Conservation (phyloP, 116 monocot genomes). For the Iris pallida region DNA sequence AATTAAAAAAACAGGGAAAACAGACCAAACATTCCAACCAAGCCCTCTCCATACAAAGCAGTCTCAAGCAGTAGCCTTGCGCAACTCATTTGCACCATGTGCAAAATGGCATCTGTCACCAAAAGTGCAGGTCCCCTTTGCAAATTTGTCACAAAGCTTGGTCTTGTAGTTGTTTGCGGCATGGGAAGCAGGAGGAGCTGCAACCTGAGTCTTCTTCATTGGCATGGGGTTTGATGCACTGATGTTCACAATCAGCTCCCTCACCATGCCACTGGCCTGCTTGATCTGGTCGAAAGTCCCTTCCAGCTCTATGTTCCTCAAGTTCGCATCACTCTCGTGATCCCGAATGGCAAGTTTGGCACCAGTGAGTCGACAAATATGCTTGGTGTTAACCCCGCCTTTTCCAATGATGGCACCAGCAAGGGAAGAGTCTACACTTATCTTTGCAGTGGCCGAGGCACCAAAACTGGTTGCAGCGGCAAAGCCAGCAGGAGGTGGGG, state of each 20-base stretch:
- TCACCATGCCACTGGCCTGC: constrained; percentile 38
- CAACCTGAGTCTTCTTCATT: background rate
- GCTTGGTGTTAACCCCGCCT: constrained; percentile 88
- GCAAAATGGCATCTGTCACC: constrained; percentile 73
- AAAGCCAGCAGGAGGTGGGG: constrained; percentile 4
- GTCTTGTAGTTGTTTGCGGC: constrained; percentile 12
- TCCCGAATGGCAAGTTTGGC: constrained; percentile 79
- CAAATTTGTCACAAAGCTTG: constrained; percentile 57
- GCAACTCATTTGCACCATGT: constrained; percentile 46
- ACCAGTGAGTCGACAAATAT: constrained; percentile 76
- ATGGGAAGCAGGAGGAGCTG: background rate
- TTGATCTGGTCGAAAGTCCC: constrained; percentile 52
- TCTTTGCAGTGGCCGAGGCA: constrained; percentile 90
- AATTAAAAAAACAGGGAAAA: too few species aligned
- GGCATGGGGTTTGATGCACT: constrained; percentile 9
- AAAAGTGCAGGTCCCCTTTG: constrained; percentile 58
- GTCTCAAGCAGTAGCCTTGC: constrained; percentile 24
- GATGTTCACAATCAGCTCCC: constrained; percentile 32
- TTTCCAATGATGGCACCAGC: constrained; percentile 97
- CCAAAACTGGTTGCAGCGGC: constrained; percentile 41
- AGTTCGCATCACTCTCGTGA: constrained; percentile 50
- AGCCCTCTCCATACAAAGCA: too few species aligned
- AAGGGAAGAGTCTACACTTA: constrained; percentile 92
- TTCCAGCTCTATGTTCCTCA: constrained; percentile 52
- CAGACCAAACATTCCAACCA: too few species aligned